Base-by-base conservation (phyloP, 495 filamentous ascomycete genomes). In the Schizothecium vesticola region DNA sequence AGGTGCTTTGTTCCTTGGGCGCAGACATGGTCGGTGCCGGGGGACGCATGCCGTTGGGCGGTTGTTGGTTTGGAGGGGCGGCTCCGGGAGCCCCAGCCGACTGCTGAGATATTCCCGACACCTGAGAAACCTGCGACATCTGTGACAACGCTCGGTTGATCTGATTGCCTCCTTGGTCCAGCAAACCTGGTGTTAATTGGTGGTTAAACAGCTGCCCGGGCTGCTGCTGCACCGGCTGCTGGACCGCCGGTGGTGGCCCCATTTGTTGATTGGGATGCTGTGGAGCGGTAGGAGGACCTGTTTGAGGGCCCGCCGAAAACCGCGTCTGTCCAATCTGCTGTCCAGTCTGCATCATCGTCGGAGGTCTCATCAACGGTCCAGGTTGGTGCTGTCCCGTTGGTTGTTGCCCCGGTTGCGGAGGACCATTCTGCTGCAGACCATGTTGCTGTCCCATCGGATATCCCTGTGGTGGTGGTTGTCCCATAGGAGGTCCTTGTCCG, bases 1-100 rank as follows among this genome's bases (percentile, higher is more conserved):
- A 61, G 0, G 75, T 75, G 68, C 75, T 75, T 43, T 76, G 76
- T 51, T 77, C 70, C 60, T 67, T 71, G 23, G 61, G 72, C 3
- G 56, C 56, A 3, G 66, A 36, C 57, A 63, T 65, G 2, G 72
- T 67, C 33, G 59, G 55, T 12, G 61, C 67, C 21, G 56, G n/a
- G 6, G 25, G 65, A 11, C 56, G 65, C 29, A 66, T 29, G 19
- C 65, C 65, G 23, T 28, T 66, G 6, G 56, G 56, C 13, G 56
- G 65, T 4, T 24, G 28, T 36, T 19, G 58, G 13, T 59, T n/a
- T 19, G 43, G 43, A 8, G 43, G 19, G 6, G 19, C 7, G 43
- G 19, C 43, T n/a, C 16, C 43, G 43, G 43, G 43, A 2, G 43
- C 43, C 43, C 16, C 19, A 6, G 43, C 5, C 1, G 43, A 51